These are phyloP conservation scores for Lyophyllum semitale DNA, from an alignment of 768 basidiomycete species.

Conservation along the genomic window DNA sequence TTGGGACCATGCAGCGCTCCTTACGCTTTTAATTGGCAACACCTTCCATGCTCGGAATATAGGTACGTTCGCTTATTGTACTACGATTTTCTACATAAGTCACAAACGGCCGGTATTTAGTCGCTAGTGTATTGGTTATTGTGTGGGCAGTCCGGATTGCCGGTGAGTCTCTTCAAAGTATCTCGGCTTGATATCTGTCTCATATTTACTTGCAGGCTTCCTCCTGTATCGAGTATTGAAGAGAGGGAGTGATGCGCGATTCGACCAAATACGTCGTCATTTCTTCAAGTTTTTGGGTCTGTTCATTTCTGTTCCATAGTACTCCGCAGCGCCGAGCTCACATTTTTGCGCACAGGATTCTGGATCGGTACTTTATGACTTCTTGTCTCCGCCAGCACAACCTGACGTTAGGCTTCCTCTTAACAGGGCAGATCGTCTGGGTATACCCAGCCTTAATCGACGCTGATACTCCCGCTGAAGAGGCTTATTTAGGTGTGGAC, in stretches of 20 bases:
- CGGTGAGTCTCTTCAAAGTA: slow-evolving; percentile 29
- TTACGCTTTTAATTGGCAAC: slow-evolving; percentile 63
- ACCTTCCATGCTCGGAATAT: slow-evolving; percentile 63
- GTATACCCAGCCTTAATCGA: slow-evolving; percentile 26
- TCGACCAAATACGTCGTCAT: slow-evolving; percentile 65
- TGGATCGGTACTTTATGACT: not conserved
- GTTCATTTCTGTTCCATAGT: slow-evolving; percentile 2
- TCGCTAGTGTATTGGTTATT: slow-evolving; percentile 62
- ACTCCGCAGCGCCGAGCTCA: not conserved
- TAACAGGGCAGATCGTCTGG: slow-evolving; percentile 59
- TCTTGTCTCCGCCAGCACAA: not conserved
- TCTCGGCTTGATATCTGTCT: not conserved
- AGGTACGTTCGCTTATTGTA: slow-evolving; percentile 17
- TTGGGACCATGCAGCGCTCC: slow-evolving; percentile 41
- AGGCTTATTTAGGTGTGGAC: slow-evolving; percentile 48
- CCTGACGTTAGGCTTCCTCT: not conserved
- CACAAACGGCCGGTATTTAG: slow-evolving; percentile 16
- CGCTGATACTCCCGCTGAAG: not conserved
- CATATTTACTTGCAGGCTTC: slow-evolving; percentile 47
- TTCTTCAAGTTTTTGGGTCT: slow-evolving; percentile 66
- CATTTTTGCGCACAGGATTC: not conserved
- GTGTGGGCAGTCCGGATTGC: slow-evolving; percentile 64
- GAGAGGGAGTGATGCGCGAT: slow-evolving; percentile 64
- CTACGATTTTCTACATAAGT: slow-evolving; percentile 34
- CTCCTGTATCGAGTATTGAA: slow-evolving; percentile 71